These are phyloP conservation scores for Tuber aestivum DNA, from an alignment of 495 filamentous ascomycete genomes.

Conservation along the genomic window DNA sequence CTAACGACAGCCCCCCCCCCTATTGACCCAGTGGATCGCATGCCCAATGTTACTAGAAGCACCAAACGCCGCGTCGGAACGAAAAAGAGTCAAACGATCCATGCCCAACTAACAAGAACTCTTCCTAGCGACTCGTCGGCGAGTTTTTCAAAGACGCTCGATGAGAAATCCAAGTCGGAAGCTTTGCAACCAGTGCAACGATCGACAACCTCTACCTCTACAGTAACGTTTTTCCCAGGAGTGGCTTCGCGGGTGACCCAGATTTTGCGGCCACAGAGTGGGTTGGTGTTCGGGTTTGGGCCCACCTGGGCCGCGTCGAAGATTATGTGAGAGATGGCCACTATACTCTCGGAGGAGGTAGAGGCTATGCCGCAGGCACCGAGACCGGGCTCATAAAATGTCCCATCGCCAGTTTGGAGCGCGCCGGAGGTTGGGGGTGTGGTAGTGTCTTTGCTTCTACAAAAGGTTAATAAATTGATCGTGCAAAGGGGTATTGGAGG, in stretches of 20 bases:
- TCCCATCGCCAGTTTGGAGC: constrained; percentile 60
- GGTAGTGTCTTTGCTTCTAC: constrained; percentile 34
- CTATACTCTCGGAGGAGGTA: constrained; percentile 52
- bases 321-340: constrained; percentile 59
- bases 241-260: constrained; percentile 50
- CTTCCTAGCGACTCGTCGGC: constrained; percentile 54
- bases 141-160: constrained; percentile 55
- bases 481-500: too few species aligned
- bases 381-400: constrained; percentile 62
- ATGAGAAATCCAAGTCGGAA: constrained; percentile 62
- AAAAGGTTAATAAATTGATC: not conserved
- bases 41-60: not conserved
- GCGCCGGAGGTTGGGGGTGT: constrained; percentile 53
- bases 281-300: constrained; percentile 62
- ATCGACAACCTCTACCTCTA: constrained; percentile 69
- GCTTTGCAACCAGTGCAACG: constrained; percentile 61
- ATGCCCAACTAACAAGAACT: constrained; percentile 62
- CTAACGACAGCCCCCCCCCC: not conserved
- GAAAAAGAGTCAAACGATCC: constrained; percentile 47
- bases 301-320: constrained; percentile 55
- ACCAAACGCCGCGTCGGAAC: not conserved
- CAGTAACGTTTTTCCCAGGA: constrained; percentile 43
- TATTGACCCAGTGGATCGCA: not conserved
- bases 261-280: constrained; percentile 62
- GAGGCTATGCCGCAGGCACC: constrained; percentile 65